Evolutionary conservation across 106 monocot genomes (phyloP).

Genomic region (Acorus gramineus): DNA sequence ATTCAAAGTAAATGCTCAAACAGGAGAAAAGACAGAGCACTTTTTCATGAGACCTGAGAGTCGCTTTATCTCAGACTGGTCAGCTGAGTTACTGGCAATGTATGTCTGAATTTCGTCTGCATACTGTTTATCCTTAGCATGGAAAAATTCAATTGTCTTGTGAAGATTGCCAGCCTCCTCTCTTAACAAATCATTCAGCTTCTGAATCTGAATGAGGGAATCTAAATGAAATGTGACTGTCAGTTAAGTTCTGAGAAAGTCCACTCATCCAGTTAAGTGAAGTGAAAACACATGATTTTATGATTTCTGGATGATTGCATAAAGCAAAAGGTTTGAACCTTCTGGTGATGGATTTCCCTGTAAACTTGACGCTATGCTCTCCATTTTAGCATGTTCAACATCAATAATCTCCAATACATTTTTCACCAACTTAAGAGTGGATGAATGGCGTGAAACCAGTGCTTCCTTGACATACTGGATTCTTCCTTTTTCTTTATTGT

Average conservation of each 20-base stretch:
- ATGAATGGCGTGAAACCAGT: conserved; percentile 45
- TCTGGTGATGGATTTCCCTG: conserved; percentile 46
- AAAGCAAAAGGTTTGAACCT: conserved; percentile 18
- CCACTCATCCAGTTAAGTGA: no score
- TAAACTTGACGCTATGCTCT: conserved; percentile 37
- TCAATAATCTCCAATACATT: conserved; percentile 48
- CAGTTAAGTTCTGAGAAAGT: no score
- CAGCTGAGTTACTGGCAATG: conserved; percentile 32
- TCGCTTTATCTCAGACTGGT: conserved; percentile 56
- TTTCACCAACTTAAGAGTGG: conserved; percentile 65
- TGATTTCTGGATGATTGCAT: conserved; percentile 1
- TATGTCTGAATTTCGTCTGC: conserved; percentile 50
- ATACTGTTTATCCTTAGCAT: conserved; percentile 53
- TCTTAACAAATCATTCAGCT: conserved; percentile 53
- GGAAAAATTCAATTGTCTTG: conserved; percentile 45
- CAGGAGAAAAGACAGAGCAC: neutral
- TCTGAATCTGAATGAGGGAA: conserved; percentile 46
- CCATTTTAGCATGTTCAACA: conserved; percentile 43
- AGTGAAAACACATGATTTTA: neutral
- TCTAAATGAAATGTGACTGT: conserved; percentile 31
- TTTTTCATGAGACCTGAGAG: conserved; percentile 60
- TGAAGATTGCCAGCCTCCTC: conserved; percentile 44
- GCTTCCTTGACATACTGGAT: conserved; percentile 49
- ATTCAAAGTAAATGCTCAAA: no score
- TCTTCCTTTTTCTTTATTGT: conserved; percentile 7